Conservation (phyloP, 2,329 filamentous ascomycete genomes). For the Penicillium psychrosexuale region DNA sequence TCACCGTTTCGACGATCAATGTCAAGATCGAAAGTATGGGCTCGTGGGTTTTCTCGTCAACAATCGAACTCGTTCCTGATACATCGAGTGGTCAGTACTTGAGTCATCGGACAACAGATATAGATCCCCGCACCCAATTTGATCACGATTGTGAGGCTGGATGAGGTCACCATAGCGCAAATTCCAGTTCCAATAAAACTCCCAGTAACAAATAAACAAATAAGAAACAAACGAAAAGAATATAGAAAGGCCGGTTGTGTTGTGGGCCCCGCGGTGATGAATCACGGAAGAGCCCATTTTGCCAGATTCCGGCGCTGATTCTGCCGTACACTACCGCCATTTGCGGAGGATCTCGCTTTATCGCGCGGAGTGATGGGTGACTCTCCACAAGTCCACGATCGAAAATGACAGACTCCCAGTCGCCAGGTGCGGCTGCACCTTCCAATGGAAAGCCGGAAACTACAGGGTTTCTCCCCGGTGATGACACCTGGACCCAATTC, state of each 20-base stretch:
- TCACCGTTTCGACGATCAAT: constrained; percentile 89
- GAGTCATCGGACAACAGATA: constrained; percentile 9
- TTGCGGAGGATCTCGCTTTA: constrained; percentile 28
- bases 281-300: constrained; percentile 7
- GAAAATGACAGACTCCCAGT: constrained; percentile 33
- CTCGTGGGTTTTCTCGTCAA: constrained; percentile 92
- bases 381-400: neutral
- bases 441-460: constrained; percentile 27
- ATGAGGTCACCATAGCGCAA: constrained; percentile 22
- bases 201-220: neutral
- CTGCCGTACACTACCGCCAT: constrained; percentile 32
- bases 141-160: constrained; percentile 39
- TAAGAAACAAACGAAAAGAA: neutral
- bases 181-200: neutral
- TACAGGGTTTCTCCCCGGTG: constrained; percentile 38
- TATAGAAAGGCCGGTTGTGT: neutral
- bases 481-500: constrained; percentile 57
- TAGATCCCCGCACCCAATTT: constrained; percentile 39
- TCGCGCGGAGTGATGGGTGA: constrained; percentile 1
- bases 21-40: constrained; percentile 87
- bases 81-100: constrained; percentile 18
- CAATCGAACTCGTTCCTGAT: constrained; percentile 94
- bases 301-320: constrained; percentile 19
- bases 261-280: constrained; percentile 4
- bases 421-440: constrained; percentile 19